A percentile compares a stretch with the other conserved stretches of the same genome.
These are phyloP conservation scores for Phascolomyces articulosus DNA, from an alignment of 371 early-diverging fungal genomes.

Conservation along the genomic window DNA sequence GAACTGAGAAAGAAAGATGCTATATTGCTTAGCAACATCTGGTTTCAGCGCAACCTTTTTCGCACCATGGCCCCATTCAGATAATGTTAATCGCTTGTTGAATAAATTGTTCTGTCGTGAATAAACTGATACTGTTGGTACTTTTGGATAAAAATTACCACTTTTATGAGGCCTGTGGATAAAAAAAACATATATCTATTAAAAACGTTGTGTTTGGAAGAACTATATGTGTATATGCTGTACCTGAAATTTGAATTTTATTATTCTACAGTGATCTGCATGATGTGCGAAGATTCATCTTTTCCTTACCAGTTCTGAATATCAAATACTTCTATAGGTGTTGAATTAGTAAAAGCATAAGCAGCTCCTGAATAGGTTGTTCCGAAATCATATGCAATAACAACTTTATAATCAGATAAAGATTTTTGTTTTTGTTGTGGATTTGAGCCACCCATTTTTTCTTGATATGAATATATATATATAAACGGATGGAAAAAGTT, in stretches of 20 bases:
- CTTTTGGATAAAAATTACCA: constrained; percentile 56
- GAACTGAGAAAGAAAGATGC: constrained; percentile 53
- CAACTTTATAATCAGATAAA: constrained; percentile 41
- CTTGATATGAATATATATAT: too few species aligned
- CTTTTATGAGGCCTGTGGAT: constrained; percentile 58
- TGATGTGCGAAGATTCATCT: background rate
- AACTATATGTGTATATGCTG: too few species aligned
- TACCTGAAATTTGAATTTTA: too few species aligned
- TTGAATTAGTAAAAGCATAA: constrained; percentile 56
- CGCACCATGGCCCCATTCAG: too few species aligned
- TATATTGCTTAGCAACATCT: constrained; percentile 49
- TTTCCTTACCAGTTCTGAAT: constrained; percentile 51
- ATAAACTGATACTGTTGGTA: too few species aligned
- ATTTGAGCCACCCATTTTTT: background rate
- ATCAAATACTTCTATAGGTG: constrained; percentile 53
- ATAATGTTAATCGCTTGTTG: too few species aligned
- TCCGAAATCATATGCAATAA: too few species aligned
- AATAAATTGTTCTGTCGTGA: too few species aligned
- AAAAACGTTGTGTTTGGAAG: too few species aligned
- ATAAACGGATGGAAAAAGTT: too few species aligned
- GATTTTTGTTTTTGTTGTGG: background rate
- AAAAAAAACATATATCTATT: background rate
- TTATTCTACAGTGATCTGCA: too few species aligned
- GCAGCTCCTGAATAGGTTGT: too few species aligned
- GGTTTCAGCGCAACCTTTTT: constrained; percentile 52